These are phyloP conservation scores for Ogataea haglerorum DNA, from an alignment of 805 yeast genomes.

Conservation along the genomic window DNA sequence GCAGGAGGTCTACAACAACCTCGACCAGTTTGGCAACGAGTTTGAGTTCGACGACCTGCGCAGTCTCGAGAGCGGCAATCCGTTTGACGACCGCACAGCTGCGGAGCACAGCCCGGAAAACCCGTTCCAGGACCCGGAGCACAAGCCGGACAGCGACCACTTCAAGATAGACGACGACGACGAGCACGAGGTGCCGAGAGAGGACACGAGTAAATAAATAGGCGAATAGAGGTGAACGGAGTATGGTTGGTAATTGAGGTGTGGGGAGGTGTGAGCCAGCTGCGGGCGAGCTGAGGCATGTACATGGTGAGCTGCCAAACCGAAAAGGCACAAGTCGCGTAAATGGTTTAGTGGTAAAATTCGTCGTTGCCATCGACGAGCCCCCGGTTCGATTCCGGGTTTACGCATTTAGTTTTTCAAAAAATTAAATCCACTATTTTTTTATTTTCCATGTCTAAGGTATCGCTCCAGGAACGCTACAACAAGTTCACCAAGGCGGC, in stretches of 20 bases:
- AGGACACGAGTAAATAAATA: constrained; percentile 4
- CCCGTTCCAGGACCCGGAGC: constrained; percentile 32
- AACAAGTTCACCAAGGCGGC: constrained; percentile 30
- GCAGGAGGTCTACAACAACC: constrained; percentile 25
- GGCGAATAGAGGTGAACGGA: not conserved
- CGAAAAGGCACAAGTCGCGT: constrained; percentile 9
- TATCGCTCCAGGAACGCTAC: constrained; percentile 28
- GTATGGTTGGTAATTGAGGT: not conserved
- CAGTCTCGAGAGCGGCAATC: constrained; percentile 42
- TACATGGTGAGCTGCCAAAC: too few species aligned
- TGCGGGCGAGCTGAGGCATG: too few species aligned
- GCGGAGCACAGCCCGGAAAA: constrained; percentile 16
- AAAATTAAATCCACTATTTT: not conserved
- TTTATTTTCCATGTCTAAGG: constrained; percentile 6
- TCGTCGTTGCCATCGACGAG: constrained; percentile 30
- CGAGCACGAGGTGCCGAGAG: constrained; percentile 13
- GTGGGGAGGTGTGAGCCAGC: too few species aligned
- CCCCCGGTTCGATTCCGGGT: constrained; percentile 32
- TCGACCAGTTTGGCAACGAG: constrained; percentile 45
- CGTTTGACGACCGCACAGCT: constrained; percentile 24
- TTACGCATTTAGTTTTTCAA: constrained; percentile 20
- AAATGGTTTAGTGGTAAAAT: constrained; percentile 30
- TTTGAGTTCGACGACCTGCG: constrained; percentile 59
- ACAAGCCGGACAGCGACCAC: constrained; percentile 27
- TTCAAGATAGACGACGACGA: constrained; percentile 33